Percentiles rank a stretch among this genome's conserved stretches.
Conservation (phyloP, 805 yeast species). For the Barnettozyma botsteinii region DNA sequence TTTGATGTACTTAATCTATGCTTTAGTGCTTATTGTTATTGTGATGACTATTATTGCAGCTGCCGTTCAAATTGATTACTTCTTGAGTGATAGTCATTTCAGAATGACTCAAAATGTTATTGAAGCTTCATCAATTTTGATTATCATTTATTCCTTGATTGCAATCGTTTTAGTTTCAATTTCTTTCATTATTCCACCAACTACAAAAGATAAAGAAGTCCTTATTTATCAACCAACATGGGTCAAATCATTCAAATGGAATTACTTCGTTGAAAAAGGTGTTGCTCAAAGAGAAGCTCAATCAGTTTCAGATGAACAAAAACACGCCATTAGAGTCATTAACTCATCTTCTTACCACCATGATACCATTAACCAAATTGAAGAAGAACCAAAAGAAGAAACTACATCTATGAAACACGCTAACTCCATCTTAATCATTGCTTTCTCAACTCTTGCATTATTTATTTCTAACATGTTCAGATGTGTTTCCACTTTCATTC, state of each 20-base stretch:
- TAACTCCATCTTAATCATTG: constrained; percentile 38
- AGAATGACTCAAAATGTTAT: constrained; percentile 49
- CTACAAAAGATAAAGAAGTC: constrained; percentile 44
- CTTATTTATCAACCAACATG: constrained; percentile 69
- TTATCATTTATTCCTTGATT: constrained; percentile 47
- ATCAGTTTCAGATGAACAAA: constrained; percentile 27
- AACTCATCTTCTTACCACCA: constrained; percentile 47
- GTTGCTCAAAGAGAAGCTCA: constrained; percentile 42
- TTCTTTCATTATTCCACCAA: constrained; percentile 52
- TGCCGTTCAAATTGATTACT: constrained; percentile 52
- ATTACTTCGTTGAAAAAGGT: constrained; percentile 52
- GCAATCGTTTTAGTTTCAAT: constrained; percentile 45
- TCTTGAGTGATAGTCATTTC: constrained; percentile 40
- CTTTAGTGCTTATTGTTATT: constrained; percentile 49
- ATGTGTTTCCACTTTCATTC: constrained; percentile 39
- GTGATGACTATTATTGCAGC: constrained; percentile 64
- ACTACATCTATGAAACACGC: constrained; percentile 2
- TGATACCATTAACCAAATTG: constrained; percentile 25
- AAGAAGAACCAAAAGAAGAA: constrained; percentile 8
- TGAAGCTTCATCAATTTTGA: constrained; percentile 45
- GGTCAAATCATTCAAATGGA: constrained; percentile 58
- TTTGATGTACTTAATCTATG: constrained; percentile 45
- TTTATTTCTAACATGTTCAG: constrained; percentile 48
- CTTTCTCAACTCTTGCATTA: constrained; percentile 42
- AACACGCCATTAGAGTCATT: constrained; percentile 50